Base-by-base conservation (phyloP, 176 grass and related monocot species). In the Lolium perenne region DNA sequence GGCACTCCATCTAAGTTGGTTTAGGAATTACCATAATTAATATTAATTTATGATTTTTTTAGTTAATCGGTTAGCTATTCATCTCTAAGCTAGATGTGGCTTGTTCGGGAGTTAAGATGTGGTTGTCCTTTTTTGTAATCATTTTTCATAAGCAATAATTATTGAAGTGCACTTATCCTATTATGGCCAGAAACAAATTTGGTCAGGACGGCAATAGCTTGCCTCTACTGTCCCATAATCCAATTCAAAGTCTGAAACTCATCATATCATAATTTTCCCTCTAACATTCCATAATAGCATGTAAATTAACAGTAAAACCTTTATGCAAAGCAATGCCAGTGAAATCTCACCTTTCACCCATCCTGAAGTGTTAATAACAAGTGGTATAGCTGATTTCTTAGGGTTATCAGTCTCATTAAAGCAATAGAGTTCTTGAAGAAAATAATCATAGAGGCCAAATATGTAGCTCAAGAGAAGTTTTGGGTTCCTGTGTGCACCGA, bases 361-460 rank as follows among this genome's bases (percentile, higher is more conserved):
- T 76, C 94, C 94, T 72, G 94, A 97, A 73, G 94, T 94, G 66
- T 97, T 97, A 78, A 97, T 81, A 85, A 97, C 90, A 73, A 94
- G 80, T 10, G 90, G 92, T 35, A 89, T 85, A 64, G 72, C 68
- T 82, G 85, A 79, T 80, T 80, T 92, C 22, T 79, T 10, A 79
- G 59, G 65, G 45, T 82, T 49, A 72, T 70, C 73, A 45, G 38
- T 58, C 43, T 83, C 75, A 74, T 57, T 67, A 82, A 82, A 85
- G 80, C 62, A 32, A 79, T 89, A 81, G 23, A 82, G 84, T 21
- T 97, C 70, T 68, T 86, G 80, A 71, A 76, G 40, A 40, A 97
- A 97, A 87, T 94, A 90, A 73, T 97, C 85, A 83, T 90, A 89
- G 46, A 97, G 71, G 20, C 41, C 66, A 80, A 90, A 92, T 65